Base-by-base conservation (phyloP, 2,329 filamentous ascomycete species). In the Dryadomyces sulphureus region DNA sequence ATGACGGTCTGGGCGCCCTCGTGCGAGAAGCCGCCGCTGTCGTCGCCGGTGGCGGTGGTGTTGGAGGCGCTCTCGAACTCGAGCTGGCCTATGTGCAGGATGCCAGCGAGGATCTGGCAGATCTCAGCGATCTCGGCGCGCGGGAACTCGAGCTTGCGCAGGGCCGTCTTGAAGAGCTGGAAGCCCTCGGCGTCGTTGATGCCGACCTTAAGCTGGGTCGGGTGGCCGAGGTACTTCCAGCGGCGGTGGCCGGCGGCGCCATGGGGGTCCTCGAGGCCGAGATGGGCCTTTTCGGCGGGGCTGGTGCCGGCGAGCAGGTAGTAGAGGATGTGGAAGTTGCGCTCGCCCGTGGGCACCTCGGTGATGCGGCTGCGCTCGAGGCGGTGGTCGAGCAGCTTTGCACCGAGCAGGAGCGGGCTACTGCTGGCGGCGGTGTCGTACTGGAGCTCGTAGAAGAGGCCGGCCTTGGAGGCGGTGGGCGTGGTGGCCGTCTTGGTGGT, bases 401-500 rank as follows among this genome's bases (percentile, higher is more conserved):
- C 90, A 65, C 92, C 92, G 53, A 98, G 85, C 24, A 98, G 72
- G 3, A 88, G 79, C 1, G 92, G 92, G 57, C 84, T 88, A 22
- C 84, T 81, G 0, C 81, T 83, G 0, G 88, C 81, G 0, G 86
- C 79, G 1, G 86, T 94, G 61, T 98, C 90, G 60, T 98, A 98
- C 63, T 98, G 92, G 38, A 98, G 72, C 62, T 98, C 92, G 61
- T 92, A 92, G 60, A 94, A 94, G 16, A 98, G 73, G 51, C 92
- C 92, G 11, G 92, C 84, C 63, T 96, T 96, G 43, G 90, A 96
- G 24, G 92, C 92, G 2, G 87, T 94, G 1, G 89, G 89, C 0
- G 90, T 96, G 1, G 90, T 96, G 30, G 89, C 81, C 2, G 90
- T 94, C 67, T 98, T 98, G 22, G 92, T 98, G 1, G 92, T 96